Base-by-base conservation (phyloP, 768 basidiomycete genomes). In the Mycena chlorophos region DNA sequence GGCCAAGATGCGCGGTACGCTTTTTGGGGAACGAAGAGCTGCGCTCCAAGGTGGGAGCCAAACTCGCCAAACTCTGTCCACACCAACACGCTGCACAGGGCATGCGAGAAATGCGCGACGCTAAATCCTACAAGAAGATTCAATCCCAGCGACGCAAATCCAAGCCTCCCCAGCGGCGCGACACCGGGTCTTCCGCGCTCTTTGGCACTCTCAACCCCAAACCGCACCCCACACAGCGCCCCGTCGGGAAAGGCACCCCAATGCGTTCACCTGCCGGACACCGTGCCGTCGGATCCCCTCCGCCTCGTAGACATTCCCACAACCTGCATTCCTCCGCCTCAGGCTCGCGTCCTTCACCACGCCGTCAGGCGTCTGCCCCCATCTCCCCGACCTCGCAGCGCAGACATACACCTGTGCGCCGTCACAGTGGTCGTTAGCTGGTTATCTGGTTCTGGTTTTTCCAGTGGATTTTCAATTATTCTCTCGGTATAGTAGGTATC, bases 1-100 rank as follows among this genome's bases (percentile, higher is more conserved):
- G 56, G 82, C 84, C n/a, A 90, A 89, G 70, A 80, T 85, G 81
- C 79, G 88, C 57, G 88, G 87, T 23, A 89, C 88, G 13, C 73
- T 89, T 89, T 28, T 65, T 78, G 28, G 87, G 86, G 30, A 76
- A 87, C 64, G 87, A 89, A 65, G 64, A 60, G 19, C 70, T 86
- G 45, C 78, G 87, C 58, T 75, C 67, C 51, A 79, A 72, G 69
- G 82, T 80, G 45, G 46, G 14, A 30, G n/a, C 3, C 25, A 19
- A 19, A 10, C 29, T 13, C 5, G 23, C 30, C 26, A 17, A 23
- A n/a, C 28, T 2, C 17, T 17, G 14, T 16, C 6, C 16, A 19
- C 22, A 19, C 28, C 54, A 22, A 40, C 54, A 34, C 25, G 31
- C 20, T 49, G 38, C 52, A 6, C 61, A 83, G 75, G 88, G 88